Conservation (phyloP, 345 rosid species). For the Aegle marmelos region DNA sequence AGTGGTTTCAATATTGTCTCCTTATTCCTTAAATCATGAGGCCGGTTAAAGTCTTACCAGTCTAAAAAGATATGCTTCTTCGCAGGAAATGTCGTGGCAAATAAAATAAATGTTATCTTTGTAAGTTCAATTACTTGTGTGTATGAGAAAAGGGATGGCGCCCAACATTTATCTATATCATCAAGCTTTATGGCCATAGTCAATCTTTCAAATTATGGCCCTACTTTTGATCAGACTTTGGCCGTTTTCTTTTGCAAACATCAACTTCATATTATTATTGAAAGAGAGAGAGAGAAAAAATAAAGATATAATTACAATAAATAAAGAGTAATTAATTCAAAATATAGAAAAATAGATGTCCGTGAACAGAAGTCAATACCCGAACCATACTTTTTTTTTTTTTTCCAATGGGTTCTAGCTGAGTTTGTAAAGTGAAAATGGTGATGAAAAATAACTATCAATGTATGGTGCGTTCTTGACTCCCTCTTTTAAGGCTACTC, state of each 20-base stretch:
- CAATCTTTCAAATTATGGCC: constrained; percentile 9
- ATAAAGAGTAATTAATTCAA: not conserved
- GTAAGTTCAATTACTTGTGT: not conserved
- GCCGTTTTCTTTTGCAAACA: not conserved
- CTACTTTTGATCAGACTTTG: not conserved
- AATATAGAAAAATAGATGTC: constrained; percentile 8
- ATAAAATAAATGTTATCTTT: not conserved
- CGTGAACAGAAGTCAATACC: constrained; percentile 87
- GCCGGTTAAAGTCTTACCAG: not conserved
- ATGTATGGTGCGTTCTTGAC: constrained; percentile 98
- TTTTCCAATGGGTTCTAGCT: not conserved
- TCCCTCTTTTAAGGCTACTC: constrained; percentile 37
- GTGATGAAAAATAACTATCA: constrained; percentile 6
- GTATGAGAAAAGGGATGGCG: not conserved
- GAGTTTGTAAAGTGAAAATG: not conserved
- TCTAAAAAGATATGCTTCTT: not conserved
- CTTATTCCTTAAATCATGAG: not conserved
- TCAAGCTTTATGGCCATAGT: not conserved
- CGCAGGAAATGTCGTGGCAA: not conserved
- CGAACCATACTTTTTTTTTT: constrained; percentile 67
- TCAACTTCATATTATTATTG: not conserved
- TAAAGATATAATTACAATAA: not conserved
- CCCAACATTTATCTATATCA: constrained; percentile 7
- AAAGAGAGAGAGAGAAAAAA: not conserved
- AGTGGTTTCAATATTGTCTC: too few species aligned